These are phyloP conservation scores for Hypoxylon perforatum DNA, from an alignment of 495 filamentous ascomycete genomes.

Conservation along the genomic window DNA sequence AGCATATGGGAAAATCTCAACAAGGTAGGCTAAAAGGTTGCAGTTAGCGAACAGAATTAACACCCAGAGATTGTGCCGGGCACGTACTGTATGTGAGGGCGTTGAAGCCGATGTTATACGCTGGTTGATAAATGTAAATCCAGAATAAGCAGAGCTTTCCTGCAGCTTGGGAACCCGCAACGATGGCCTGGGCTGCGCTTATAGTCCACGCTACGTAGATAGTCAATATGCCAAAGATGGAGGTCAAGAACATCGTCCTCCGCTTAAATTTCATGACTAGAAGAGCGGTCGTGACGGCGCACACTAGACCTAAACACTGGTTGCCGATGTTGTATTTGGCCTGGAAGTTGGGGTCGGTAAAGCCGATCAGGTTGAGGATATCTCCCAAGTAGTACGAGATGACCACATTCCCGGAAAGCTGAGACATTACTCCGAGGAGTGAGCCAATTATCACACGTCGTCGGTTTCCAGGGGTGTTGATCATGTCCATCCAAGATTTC, in stretches of 20 bases:
- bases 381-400: constrained; percentile 66
- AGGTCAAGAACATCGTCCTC: constrained; percentile 63
- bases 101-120: constrained; percentile 70
- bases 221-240: constrained; percentile 54
- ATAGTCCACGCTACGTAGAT: constrained; percentile 65
- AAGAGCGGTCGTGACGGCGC: constrained; percentile 57
- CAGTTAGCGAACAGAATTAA: constrained; percentile 12
- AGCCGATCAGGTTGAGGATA: constrained; percentile 54
- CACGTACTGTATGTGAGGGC: constrained; percentile 67
- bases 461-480: constrained; percentile 65
- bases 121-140: constrained; percentile 66
- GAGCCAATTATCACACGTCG: constrained; percentile 66
- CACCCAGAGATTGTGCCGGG: neutral
- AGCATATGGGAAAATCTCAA: constrained; percentile 70
- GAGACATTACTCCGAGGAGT: constrained; percentile 70
- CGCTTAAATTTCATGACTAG: constrained; percentile 60
- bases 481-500: constrained; percentile 65
- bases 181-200: constrained; percentile 58
- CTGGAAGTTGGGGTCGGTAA: constrained; percentile 57
- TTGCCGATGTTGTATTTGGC: constrained; percentile 65
- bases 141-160: constrained; percentile 64
- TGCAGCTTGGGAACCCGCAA: constrained; percentile 49
- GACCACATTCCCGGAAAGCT: constrained; percentile 73
- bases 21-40: constrained; percentile 57
- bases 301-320: constrained; percentile 61